Conservation (phyloP, 768 basidiomycete genomes). For the Boletales sp. region DNA sequence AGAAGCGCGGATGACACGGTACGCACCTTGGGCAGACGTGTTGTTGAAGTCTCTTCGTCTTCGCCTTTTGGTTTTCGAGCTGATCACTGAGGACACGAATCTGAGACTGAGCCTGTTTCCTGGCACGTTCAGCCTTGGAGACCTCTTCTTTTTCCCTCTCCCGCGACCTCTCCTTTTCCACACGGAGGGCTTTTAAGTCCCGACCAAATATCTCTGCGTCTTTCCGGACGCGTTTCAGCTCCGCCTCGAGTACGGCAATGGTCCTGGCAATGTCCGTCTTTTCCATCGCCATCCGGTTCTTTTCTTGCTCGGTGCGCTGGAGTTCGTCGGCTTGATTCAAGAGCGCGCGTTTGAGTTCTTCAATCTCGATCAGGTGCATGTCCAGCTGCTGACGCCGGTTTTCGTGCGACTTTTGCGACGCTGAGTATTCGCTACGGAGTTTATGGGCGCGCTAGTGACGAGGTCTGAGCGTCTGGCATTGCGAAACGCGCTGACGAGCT, state of each 20-base stretch:
- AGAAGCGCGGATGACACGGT: not conserved
- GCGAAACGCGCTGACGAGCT: conserved; percentile 11
- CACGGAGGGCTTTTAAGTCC: conserved; percentile 65
- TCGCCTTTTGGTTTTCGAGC: conserved; percentile 49
- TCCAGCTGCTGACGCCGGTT: conserved; percentile 72
- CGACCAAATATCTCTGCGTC: conserved; percentile 78
- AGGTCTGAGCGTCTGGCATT: not conserved
- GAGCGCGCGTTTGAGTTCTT: conserved; percentile 68
- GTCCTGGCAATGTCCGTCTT: conserved; percentile 63
- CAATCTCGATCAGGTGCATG: conserved; percentile 65
- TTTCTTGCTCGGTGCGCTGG: conserved; percentile 61
- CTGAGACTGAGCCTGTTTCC: conserved; percentile 66
- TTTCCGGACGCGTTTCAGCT: conserved; percentile 68
- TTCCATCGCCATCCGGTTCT: conserved; percentile 56
- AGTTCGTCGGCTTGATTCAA: conserved; percentile 59
- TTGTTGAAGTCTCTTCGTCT: conserved; percentile 37
- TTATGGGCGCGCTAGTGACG: conserved; percentile 51
- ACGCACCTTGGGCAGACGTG: conserved; percentile 64
- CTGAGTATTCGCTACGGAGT: conserved; percentile 58
- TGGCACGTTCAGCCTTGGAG: conserved; percentile 53
- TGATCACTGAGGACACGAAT: conserved; percentile 65
- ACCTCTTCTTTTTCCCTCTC: conserved; percentile 53
- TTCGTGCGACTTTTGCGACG: conserved; percentile 65
- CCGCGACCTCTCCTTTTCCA: conserved; percentile 64
- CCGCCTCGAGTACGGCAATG: conserved; percentile 66